Base-by-base conservation (phyloP, 371 early-diverging fungal genomes). In the Mortierella sp. region DNA sequence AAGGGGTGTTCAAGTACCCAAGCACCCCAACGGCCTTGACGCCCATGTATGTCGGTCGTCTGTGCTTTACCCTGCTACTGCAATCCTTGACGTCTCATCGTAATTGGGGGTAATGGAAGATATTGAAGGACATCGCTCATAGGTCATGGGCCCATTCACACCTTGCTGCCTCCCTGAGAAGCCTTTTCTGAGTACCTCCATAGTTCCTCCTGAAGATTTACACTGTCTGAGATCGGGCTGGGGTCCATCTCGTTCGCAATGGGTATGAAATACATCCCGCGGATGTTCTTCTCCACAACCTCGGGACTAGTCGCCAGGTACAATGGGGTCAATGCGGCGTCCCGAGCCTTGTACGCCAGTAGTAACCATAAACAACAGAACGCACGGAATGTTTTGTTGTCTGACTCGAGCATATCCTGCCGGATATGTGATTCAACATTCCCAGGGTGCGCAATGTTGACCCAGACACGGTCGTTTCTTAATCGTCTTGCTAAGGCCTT, bases 251-350 rank as follows among this genome's bases (percentile, higher is more conserved):
- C 72, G 13, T 60, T 56, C 1, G 61, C 66, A 13, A 61, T 53
- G 0, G 72, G 66, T 17, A 71, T 47, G 65, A 65, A 71, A 44
- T 71, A 65, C 39, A 46, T 14, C 1, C 72, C 72, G 8, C 66
- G 37, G 19, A 61, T 46, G 40, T 65, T 49, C 54, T 40, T 41
- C 44, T 53, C 58, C 27, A 57, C 66, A 17, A 65, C 22, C 22
- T 71, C 61, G 21, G 88, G 86, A 14, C 89, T 85, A 9, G 89
- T 83, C 1, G 89, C 90, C 21, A 85, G 57, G 44, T 85, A 87
- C 17, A 91, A 63, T 28, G 86, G 84, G 1, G 90, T 85, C 46
- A 87, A 63, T 5, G 88, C 83, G 37, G 19, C 24, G 22, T 14
- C 13, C 48, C 3, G 45, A 12, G 24, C 28, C 17, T 1, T 19